A percentile compares a stretch with the other conserved stretches of the same genome.
Evolutionary conservation across 768 basidiomycete species (phyloP).

Genomic region (Crepidotus variabilis): DNA sequence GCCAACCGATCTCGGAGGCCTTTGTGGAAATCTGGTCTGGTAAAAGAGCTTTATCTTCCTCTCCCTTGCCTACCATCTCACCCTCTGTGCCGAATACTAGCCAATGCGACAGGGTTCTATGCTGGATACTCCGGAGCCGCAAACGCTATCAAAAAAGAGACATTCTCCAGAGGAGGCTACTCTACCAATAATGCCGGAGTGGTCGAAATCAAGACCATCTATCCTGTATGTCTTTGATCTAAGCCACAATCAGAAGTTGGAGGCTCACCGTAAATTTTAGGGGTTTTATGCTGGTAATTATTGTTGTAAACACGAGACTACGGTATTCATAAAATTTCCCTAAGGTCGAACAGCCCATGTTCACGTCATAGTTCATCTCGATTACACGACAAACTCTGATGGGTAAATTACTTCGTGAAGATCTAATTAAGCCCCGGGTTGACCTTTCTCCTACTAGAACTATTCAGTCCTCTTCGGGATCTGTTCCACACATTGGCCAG

Average conservation of each 20-base stretch:
- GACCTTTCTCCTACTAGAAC: conserved; percentile 14
- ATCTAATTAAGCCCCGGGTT: background rate
- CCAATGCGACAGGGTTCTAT: conserved; percentile 25
- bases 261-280: background rate
- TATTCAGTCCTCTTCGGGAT: conserved; percentile 23
- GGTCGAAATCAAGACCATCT: conserved; percentile 26
- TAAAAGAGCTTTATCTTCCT: too few species aligned
- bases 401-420: too few species aligned
- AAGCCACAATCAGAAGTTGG: too few species aligned
- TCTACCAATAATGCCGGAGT: conserved; percentile 25
- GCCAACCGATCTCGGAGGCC: conserved; percentile 28
- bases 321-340: too few species aligned
- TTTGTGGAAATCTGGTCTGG: conserved; percentile 34
- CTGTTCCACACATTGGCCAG: conserved; percentile 29
- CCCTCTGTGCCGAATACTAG: conserved; percentile 2
- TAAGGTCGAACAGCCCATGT: conserved; percentile 25
- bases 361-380: conserved; percentile 27
- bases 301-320: background rate
- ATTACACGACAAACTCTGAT: conserved; percentile 14
- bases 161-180: conserved; percentile 30
- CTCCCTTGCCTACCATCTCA: too few species aligned
- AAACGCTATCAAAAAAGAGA: conserved; percentile 17
- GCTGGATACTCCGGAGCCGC: conserved; percentile 15
- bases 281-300: conserved; percentile 22
- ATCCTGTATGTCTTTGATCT: conserved; percentile 21